phyloP scores from a whole-genome alignment of 164 flowering plant genomes.

The Taxillus chinensis region DNA sequence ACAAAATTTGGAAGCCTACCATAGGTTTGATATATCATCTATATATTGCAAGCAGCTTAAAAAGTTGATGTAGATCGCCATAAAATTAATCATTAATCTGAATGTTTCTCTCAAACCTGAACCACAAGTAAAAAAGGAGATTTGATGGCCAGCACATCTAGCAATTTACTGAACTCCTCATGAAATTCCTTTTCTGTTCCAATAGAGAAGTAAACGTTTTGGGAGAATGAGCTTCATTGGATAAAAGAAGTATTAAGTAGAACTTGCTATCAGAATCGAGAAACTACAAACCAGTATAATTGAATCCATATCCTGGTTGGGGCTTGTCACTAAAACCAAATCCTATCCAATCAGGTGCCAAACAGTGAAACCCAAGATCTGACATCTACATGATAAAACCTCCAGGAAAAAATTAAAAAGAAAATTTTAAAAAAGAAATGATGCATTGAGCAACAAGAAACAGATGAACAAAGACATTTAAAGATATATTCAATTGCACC shows the following conservation, averaged over 20 bases:
- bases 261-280: not conserved
- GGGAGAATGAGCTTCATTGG: constrained; percentile 3
- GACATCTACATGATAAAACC: constrained; percentile 44
- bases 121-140: constrained; percentile 77
- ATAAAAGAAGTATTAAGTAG: not conserved
- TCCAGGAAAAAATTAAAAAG: not conserved
- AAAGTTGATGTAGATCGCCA: not conserved
- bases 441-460: not conserved
- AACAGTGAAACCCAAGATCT: constrained; percentile 87
- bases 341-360: constrained; percentile 99
- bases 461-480: not conserved
- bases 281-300: constrained; percentile 61
- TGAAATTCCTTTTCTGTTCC: constrained; percentile 85
- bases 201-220: constrained; percentile 5
- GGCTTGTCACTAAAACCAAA: constrained; percentile 99
- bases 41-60: not conserved
- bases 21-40: not conserved
- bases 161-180: constrained; percentile 63
- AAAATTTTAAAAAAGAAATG: too few species aligned
- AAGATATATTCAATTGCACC: not conserved
- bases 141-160: constrained; percentile 44
- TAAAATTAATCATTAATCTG: not conserved
- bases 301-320: constrained; percentile 85
- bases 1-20: too few species aligned
- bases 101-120: constrained; percentile 47